Conservation (phyloP, 2,329 filamentous ascomycete genomes). For the Alternaria incomplexa region DNA sequence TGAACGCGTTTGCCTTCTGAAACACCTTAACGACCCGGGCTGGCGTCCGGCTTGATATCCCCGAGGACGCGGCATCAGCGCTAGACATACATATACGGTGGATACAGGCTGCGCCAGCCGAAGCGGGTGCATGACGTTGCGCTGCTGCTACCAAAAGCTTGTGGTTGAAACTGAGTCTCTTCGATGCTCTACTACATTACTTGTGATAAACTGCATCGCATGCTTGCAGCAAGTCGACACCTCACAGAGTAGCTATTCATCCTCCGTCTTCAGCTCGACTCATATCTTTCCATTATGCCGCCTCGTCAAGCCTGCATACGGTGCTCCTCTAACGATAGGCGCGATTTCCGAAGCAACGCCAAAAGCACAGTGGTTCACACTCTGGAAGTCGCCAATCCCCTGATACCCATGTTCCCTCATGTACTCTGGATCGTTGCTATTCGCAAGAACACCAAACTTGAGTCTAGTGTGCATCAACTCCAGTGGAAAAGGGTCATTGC, state of each 20-base stretch:
- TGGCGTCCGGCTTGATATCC: not conserved
- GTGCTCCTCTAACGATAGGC: constrained; percentile 25
- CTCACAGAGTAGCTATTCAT: not conserved
- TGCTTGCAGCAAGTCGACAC: too few relatives aligned
- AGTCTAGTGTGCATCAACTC: constrained; percentile 47
- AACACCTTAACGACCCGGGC: not conserved
- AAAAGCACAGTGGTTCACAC: constrained; percentile 38
- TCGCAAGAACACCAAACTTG: constrained; percentile 47
- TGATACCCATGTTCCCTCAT: constrained; percentile 25
- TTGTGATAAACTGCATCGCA: too few relatives aligned
- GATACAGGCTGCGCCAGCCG: not conserved
- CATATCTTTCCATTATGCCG: not conserved
- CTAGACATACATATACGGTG: not conserved
- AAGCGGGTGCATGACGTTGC: not conserved
- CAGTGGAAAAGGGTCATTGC: constrained; percentile 48
- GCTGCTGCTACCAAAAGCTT: too few relatives aligned
- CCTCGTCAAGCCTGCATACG: constrained; percentile 28
- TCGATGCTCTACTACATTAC: too few relatives aligned
- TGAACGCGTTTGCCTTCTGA: not conserved
- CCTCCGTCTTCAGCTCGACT: not conserved
- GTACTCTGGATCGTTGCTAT: constrained; percentile 33
- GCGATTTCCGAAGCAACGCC: constrained; percentile 37
- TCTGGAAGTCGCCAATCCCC: constrained; percentile 19
- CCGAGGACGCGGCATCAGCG: not conserved
- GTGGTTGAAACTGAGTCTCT: too few relatives aligned